A percentile compares a stretch with the other conserved stretches of the same genome.
These are phyloP conservation scores for Durio zibethinus DNA, from an alignment of 345 rosid species.

Conservation along the genomic window DNA sequence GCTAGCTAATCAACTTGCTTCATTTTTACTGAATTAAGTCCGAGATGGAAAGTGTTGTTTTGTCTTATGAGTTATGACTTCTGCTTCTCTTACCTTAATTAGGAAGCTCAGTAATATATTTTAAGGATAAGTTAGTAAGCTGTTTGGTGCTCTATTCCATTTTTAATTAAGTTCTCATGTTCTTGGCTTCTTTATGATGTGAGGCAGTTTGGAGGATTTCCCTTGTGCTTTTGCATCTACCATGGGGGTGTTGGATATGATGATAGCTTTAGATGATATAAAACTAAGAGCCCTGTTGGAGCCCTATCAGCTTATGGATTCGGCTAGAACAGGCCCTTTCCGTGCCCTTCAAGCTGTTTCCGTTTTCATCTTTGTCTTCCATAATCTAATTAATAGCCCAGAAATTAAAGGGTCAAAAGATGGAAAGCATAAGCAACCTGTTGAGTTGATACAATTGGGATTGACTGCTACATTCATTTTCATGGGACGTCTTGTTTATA, in stretches of 20 bases:
- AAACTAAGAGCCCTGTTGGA: slow-evolving; percentile 45
- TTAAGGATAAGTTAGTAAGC: neutral
- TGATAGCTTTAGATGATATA: slow-evolving; percentile 49
- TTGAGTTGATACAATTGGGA: slow-evolving; percentile 35
- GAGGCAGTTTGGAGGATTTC: slow-evolving; percentile 66
- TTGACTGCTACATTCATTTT: slow-evolving; percentile 45
- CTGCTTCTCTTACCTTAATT: neutral
- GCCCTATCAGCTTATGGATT: slow-evolving; percentile 59
- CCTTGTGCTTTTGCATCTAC: slow-evolving; percentile 58
- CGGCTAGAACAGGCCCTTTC: slow-evolving; percentile 63
- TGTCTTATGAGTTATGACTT: neutral
- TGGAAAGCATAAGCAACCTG: slow-evolving; percentile 23
- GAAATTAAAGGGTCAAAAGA: slow-evolving; percentile 28
- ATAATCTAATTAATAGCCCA: slow-evolving; percentile 29
- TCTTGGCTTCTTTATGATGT: slow-evolving; percentile 8
- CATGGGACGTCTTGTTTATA: slow-evolving; percentile 66
- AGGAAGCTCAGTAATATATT: neutral
- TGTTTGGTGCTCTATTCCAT: neutral
- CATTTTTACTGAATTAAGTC: neutral
- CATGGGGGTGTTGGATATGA: slow-evolving; percentile 51
- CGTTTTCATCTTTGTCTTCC: slow-evolving; percentile 57
- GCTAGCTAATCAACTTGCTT: slow-evolving; percentile 2
- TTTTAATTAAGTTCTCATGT: slow-evolving; percentile 20
- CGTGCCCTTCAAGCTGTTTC: slow-evolving; percentile 65
- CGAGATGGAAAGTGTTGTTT: neutral